A percentile compares a stretch with the other conserved stretches of the same genome.
phyloP scores from a whole-genome alignment of 768 basidiomycete species.

The Hericium coralloides region DNA sequence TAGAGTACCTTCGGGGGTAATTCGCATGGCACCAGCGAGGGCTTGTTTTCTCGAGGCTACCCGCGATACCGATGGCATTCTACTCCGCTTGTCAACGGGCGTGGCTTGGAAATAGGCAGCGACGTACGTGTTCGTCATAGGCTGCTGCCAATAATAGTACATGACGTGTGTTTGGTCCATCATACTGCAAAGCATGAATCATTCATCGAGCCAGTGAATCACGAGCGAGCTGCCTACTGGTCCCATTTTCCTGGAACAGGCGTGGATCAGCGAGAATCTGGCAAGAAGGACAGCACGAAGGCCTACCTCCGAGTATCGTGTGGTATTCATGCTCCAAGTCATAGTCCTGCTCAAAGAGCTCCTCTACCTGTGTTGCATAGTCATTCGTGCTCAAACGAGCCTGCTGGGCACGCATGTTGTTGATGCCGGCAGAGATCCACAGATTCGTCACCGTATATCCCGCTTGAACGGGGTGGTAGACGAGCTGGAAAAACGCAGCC shows the following conservation, averaged over 20 bases:
- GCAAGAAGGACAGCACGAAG: too few species aligned
- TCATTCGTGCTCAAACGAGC: slow-evolving; percentile 53
- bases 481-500: slow-evolving; percentile 60
- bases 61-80: slow-evolving; percentile 43
- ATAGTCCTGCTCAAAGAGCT: slow-evolving; percentile 45
- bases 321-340: slow-evolving; percentile 57
- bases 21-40: slow-evolving; percentile 53
- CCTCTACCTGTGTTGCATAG: slow-evolving; percentile 43
- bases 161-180: slow-evolving; percentile 63
- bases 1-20: slow-evolving; percentile 56
- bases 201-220: too few species aligned
- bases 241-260: slow-evolving; percentile 46
- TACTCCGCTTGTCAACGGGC: too few species aligned
- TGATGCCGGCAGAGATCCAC: slow-evolving; percentile 48
- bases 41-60: slow-evolving; percentile 50
- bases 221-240: slow-evolving; percentile 30
- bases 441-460: slow-evolving; percentile 49
- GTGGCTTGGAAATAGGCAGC: background rate
- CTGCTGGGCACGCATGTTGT: slow-evolving; percentile 55
- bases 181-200: slow-evolving; percentile 29
- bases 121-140: slow-evolving; percentile 49
- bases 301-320: slow-evolving; percentile 40
- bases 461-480: slow-evolving; percentile 58
- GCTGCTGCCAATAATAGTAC: slow-evolving; percentile 67
- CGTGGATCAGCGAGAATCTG: too few species aligned